phyloP scores from a whole-genome alignment of 169 alveolate species.

The Plasmodium malariae region DNA sequence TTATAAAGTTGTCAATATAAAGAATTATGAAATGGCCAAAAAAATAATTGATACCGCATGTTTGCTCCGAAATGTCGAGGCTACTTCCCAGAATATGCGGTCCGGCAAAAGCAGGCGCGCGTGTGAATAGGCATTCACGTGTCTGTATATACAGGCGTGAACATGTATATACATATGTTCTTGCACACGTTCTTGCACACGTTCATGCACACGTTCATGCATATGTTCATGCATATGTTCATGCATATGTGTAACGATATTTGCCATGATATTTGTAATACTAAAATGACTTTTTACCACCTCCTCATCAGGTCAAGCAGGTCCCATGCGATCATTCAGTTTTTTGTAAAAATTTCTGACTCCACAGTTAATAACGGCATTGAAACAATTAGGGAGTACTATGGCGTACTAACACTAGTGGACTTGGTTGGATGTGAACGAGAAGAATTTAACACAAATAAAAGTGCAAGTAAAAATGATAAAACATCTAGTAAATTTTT shows the following conservation, averaged over 20 bases:
- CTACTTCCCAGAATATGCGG: conserved; percentile 68
- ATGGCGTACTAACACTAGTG: conserved; percentile 61
- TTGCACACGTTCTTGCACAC: no score
- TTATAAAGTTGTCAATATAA: conserved; percentile 54
- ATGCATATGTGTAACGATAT: background rate
- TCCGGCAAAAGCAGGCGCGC: no score
- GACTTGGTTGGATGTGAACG: conserved; percentile 70
- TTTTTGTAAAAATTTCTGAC: conserved; percentile 56
- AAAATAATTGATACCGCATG: conserved; percentile 59
- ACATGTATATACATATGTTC: no score
- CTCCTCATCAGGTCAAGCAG: conserved; percentile 67
- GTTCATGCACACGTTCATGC: background rate
- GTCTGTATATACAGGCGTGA: no score
- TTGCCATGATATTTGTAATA: background rate
- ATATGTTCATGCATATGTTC: background rate
- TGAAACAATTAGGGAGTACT: conserved; percentile 39
- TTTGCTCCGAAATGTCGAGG: conserved; percentile 58
- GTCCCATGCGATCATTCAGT: conserved; percentile 68
- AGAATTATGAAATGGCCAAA: conserved; percentile 45
- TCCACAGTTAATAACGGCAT: conserved; percentile 9
- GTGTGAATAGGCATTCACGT: no score
- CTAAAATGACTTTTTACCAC: no score
- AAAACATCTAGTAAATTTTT: conserved; percentile 40
- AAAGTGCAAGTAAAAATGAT: conserved; percentile 14
- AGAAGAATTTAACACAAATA: conserved; percentile 39